Evolutionary conservation across 129 eudicot genomes (phyloP).

Genomic region (Tagetes patula): DNA sequence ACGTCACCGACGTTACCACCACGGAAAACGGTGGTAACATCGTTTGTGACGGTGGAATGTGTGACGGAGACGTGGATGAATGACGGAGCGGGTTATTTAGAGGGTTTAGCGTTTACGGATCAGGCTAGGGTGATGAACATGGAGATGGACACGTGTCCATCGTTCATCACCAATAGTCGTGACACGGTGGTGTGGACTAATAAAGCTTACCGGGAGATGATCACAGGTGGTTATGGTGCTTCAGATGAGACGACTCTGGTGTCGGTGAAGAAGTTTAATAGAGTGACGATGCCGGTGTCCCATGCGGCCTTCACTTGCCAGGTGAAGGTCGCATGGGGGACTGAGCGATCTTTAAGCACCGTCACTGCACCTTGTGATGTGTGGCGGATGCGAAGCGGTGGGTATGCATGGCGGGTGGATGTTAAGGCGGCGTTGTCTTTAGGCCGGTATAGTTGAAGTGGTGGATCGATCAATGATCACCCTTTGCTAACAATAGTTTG

Average conservation of each 20-base stretch:
- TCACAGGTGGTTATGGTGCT: conserved; percentile 24
- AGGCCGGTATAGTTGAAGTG: conserved; percentile 33
- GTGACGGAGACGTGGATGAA: conserved; percentile 62
- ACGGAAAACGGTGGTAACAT: not conserved
- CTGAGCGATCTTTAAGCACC: conserved; percentile 17
- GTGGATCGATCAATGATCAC: not conserved
- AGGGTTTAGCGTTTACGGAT: conserved; percentile 39
- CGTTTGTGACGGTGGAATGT: conserved; percentile 65
- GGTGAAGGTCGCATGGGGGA: conserved; percentile 63
- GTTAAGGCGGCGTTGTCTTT: conserved; percentile 63
- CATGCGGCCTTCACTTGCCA: conserved; percentile 67
- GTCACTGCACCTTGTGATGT: conserved; percentile 77
- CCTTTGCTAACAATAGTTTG: not conserved
- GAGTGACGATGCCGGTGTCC: conserved; percentile 39
- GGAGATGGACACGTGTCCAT: conserved; percentile 82
- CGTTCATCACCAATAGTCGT: conserved; percentile 51
- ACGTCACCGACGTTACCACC: conserved; percentile 2
- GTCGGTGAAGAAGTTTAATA: conserved; percentile 44
- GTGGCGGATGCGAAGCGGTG: conserved; percentile 72
- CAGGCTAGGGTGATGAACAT: conserved; percentile 46
- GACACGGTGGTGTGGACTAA: conserved; percentile 70
- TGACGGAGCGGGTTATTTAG: conserved; percentile 23
- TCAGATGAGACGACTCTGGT: conserved; percentile 31
- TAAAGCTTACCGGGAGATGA: conserved; percentile 56
- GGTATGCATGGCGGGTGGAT: conserved; percentile 82